Conservation (phyloP, 139 green algal species). For the Dunaliella primolecta region DNA sequence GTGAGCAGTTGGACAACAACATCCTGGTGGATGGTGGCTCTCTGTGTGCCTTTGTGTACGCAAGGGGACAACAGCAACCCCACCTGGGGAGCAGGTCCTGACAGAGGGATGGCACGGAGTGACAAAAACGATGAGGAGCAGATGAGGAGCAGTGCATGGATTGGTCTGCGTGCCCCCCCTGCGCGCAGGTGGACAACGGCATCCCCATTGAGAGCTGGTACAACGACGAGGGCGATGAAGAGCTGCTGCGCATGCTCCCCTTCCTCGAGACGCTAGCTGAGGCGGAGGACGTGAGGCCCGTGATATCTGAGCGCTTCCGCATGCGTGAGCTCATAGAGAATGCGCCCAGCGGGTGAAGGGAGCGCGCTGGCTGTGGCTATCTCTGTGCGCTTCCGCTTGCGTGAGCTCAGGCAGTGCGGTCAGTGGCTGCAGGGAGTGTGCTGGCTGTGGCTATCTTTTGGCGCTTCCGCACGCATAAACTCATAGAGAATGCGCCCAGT, state of each 20-base stretch:
- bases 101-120: no score
- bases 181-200: constrained; percentile 91
- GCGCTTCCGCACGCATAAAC: constrained; percentile 67
- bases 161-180: no score
- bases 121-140: no score
- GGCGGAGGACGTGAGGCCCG: constrained; percentile 68
- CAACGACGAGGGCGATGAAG: constrained; percentile 80
- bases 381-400: no score
- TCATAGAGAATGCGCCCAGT: constrained; percentile 52
- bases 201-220: constrained; percentile 95
- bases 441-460: no score
- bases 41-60: no score
- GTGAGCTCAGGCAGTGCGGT: neutral
- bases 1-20: no score
- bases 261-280: constrained; percentile 81
- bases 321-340: constrained; percentile 63
- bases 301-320: constrained; percentile 64
- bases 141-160: no score
- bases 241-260: constrained; percentile 84
- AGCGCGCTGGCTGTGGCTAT: no score
- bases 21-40: no score
- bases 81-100: constrained; percentile 91
- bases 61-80: constrained; percentile 71
- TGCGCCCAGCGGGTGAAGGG: no score
- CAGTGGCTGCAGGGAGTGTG: neutral